Conservation (phyloP, 2,329 filamentous ascomycete genomes). For the Cryphonectria parasitica region DNA sequence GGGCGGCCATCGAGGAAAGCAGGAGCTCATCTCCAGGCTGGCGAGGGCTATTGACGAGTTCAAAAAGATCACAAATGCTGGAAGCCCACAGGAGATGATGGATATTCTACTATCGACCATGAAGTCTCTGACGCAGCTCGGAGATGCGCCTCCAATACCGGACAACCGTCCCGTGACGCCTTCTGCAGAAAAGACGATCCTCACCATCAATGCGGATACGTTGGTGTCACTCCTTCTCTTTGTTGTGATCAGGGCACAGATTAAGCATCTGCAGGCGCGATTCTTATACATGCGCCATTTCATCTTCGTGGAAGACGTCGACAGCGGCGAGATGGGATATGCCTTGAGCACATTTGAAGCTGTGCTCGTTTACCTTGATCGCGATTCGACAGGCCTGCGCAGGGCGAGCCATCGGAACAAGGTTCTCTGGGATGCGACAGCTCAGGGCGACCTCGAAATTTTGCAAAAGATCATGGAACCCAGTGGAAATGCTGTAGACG, state of each 20-base stretch:
- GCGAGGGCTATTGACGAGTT: slow-evolving; percentile 85
- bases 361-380: slow-evolving; percentile 83
- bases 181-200: slow-evolving; percentile 56
- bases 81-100: slow-evolving; percentile 88
- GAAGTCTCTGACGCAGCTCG: slow-evolving; percentile 77
- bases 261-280: slow-evolving; percentile 84
- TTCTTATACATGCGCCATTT: slow-evolving; percentile 96
- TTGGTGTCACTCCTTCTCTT: slow-evolving; percentile 88
- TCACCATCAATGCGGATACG: slow-evolving; percentile 81
- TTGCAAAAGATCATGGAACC: slow-evolving; percentile 82
- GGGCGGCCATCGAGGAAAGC: slow-evolving; percentile 76
- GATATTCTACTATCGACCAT: slow-evolving; percentile 78
- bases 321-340: slow-evolving; percentile 94
- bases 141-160: slow-evolving; percentile 48
- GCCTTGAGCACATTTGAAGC: slow-evolving; percentile 95
- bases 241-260: slow-evolving; percentile 88
- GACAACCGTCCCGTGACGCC: slow-evolving; percentile 41
- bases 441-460: slow-evolving; percentile 73
- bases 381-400: slow-evolving; percentile 79
- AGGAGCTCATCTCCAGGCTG: slow-evolving; percentile 77
- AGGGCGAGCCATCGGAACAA: slow-evolving; percentile 86
- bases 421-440: slow-evolving; percentile 83
- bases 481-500: slow-evolving; percentile 52
- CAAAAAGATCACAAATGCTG: slow-evolving; percentile 77
- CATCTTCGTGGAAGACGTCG: slow-evolving; percentile 96